These are phyloP conservation scores for Chromosphaera perkinsii DNA, from an alignment of 208 protist genomes.

Conservation along the genomic window DNA sequence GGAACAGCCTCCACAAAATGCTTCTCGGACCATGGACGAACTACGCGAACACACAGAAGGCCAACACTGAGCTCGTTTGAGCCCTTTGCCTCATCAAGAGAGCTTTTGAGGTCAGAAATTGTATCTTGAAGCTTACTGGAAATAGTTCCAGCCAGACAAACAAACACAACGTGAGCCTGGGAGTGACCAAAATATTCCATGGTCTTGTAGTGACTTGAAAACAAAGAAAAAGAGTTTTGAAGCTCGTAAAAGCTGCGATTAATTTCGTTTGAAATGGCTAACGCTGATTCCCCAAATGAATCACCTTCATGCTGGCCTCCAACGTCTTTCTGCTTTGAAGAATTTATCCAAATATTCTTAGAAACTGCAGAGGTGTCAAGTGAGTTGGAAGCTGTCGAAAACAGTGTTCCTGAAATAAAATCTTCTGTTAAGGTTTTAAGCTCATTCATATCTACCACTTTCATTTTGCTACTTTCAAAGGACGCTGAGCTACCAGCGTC, in stretches of 20 bases:
- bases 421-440: not conserved
- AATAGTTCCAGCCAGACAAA: not conserved
- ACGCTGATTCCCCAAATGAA: not conserved
- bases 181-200: slow-evolving; percentile 22
- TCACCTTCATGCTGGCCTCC: not conserved
- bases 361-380: not conserved
- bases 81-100: not conserved
- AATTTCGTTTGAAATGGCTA: not conserved
- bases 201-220: not conserved
- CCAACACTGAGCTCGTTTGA: slow-evolving; percentile 7
- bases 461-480: too few relatives aligned
- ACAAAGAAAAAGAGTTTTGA: not conserved
- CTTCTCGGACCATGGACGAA: slow-evolving; percentile 14
- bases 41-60: slow-evolving; percentile 18
- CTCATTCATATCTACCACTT: not conserved
- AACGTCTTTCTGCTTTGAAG: not conserved
- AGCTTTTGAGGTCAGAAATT: not conserved
- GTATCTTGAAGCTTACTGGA: not conserved
- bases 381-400: not conserved
- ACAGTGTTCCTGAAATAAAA: not conserved
- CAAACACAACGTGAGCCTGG: slow-evolving; percentile 15
- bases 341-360: not conserved
- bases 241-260: slow-evolving; percentile 1
- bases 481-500: slow-evolving; percentile 12
- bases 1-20: slow-evolving; percentile 23